A percentile compares a stretch with the other conserved stretches of the same genome.
These are phyloP conservation scores for Torulaspora indica DNA, from an alignment of 805 yeast genomes.

Conservation along the genomic window DNA sequence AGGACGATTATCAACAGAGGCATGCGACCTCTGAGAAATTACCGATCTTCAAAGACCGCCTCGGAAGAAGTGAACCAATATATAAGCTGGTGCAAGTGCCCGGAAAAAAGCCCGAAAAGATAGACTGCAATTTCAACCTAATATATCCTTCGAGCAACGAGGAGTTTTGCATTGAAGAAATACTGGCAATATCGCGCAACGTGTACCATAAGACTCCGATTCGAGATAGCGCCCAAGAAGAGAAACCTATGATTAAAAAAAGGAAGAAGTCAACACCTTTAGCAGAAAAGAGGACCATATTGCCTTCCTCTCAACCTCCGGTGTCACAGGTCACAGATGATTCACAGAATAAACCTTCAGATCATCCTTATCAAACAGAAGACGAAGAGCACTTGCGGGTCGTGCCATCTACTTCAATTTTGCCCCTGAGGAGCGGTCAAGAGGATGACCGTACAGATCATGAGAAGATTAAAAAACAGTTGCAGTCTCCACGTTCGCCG, in stretches of 20 bases:
- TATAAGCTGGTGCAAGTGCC: slow-evolving; percentile 49
- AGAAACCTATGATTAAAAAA: slow-evolving; percentile 3
- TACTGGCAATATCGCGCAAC: slow-evolving; percentile 51
- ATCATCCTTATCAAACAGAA: not conserved
- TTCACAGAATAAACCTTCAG: not conserved
- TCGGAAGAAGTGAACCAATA: slow-evolving; percentile 38
- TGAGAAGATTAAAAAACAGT: slow-evolving; percentile 4
- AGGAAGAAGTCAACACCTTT: slow-evolving; percentile 8
- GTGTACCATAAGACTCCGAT: slow-evolving; percentile 14
- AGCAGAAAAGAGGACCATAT: slow-evolving; percentile 14
- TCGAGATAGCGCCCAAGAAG: not conserved
- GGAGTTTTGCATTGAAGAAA: slow-evolving; percentile 61
- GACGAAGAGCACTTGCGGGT: not conserved
- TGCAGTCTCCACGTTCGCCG: slow-evolving; percentile 51
- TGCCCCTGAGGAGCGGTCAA: slow-evolving; percentile 43
- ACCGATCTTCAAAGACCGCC: slow-evolving; percentile 40
- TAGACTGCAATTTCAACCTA: slow-evolving; percentile 56
- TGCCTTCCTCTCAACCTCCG: slow-evolving; percentile 3
- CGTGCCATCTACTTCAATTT: slow-evolving; percentile 37
- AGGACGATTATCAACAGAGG: slow-evolving; percentile 6
- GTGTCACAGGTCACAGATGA: not conserved
- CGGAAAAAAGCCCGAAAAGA: slow-evolving; percentile 57
- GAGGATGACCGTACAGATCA: slow-evolving; percentile 4
- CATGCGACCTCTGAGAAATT: slow-evolving; percentile 21
- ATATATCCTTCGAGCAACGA: slow-evolving; percentile 44